Evolutionary conservation across 2,329 filamentous ascomycete species (phyloP), one percentile per base, ranked within the genome.

Genomic region (Didymellaceae sp.): DNA sequence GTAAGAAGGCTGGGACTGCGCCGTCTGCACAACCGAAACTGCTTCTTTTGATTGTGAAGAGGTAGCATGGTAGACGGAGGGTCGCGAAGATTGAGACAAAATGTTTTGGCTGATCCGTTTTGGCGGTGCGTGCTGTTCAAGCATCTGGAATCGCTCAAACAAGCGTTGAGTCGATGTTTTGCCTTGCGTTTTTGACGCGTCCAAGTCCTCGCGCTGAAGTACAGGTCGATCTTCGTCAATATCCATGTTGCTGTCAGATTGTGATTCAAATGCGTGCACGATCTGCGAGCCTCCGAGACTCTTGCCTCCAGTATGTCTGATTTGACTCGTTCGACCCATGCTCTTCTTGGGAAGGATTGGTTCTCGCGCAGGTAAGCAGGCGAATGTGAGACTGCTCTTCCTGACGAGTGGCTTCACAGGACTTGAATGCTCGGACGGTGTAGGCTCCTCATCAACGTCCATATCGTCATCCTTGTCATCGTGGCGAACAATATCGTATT

Each of bases 321-420:
- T 71, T 59, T 96, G 88, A 65, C 90, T 96, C 6, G 85, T 89
- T 53, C 90, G 82, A 34, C 82, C 91, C 65, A 91, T 84, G 70
- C 89, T 95, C 75, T 92, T 93, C 71, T 95, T 95, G 13, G 84
- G 84, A 24, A 86, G 85, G 43, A 97, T 78, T 26, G 93, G 93
- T 66, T 97, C 93, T 54, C 94, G 84, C 2, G 93, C 92, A 22
- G 94, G 94, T 10, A 99, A 80, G 14, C 94, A 91, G 28, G 94
- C 91, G 75, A 99, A 97, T 52, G 89, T 96, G 53, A 99, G 81
- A 70, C 93, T 97, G 74, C 92, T 96, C 79, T 97, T 97, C 53
- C 93, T 87, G 59, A 95, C 83, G 22, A 90, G 79, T 2, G 88
- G 88, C 59, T 90, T 82, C 39, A 89, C 85, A 0, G 89, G 89